These are phyloP conservation scores for Amanita subjunquillea DNA, from an alignment of 768 basidiomycete genomes.

Conservation along the genomic window DNA sequence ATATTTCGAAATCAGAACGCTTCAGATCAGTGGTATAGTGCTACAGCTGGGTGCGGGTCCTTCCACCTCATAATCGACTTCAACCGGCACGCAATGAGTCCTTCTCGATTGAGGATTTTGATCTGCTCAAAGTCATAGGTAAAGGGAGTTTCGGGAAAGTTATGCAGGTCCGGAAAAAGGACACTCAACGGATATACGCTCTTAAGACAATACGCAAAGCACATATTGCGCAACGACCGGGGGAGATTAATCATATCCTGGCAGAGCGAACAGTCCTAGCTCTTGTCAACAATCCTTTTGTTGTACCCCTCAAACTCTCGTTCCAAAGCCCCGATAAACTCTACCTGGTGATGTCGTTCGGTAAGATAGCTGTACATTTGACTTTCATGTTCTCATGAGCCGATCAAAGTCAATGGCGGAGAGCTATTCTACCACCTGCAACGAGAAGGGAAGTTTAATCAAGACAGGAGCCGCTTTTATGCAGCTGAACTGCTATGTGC, in stretches of 20 bases:
- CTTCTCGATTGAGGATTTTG: constrained; percentile 93
- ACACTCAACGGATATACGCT: constrained; percentile 95
- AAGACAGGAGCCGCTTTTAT: constrained; percentile 89
- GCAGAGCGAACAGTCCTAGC: constrained; percentile 96
- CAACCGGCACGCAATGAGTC: constrained; percentile 78
- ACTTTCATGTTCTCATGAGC: constrained; percentile 2
- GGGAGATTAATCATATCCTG: constrained; percentile 96
- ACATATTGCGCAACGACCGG: constrained; percentile 90
- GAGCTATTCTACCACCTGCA: constrained; percentile 98
- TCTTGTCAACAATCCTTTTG: constrained; percentile 96
- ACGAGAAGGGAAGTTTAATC: constrained; percentile 92
- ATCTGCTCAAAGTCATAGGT: constrained; percentile 94
- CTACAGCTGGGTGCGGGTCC: constrained; percentile 76
- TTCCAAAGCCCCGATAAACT: constrained; percentile 98
- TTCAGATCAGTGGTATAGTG: constrained; percentile 85
- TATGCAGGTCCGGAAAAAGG: constrained; percentile 99
- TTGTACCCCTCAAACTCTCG: constrained; percentile 97
- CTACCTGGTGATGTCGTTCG: constrained; percentile 95
- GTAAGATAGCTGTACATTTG: constrained; percentile 27
- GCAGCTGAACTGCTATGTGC: constrained; percentile 96
- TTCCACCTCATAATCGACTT: constrained; percentile 96
- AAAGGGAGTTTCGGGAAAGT: constrained; percentile 98
- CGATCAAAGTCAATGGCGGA: constrained; percentile 76
- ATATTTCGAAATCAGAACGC: constrained; percentile 40
- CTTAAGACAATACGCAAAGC: constrained; percentile 98